phyloP scores from a whole-genome alignment of 1,139 yeast species.

The Suhomyces maxii region DNA sequence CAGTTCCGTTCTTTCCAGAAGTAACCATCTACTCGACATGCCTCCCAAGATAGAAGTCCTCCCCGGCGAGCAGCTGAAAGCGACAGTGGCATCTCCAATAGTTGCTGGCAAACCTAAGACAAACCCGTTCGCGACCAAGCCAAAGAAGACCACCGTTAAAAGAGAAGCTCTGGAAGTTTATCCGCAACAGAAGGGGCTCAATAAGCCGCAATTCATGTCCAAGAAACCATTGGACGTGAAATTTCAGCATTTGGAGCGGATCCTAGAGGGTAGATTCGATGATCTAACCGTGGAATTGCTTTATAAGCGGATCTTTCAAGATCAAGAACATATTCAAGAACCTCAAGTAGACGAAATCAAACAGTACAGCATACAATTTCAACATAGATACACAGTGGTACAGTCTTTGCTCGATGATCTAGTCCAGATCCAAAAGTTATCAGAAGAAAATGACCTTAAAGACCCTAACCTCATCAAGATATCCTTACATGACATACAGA shows the following conservation, averaged over 20 bases:
- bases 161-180: constrained; percentile 39
- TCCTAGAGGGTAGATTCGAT: constrained; percentile 28
- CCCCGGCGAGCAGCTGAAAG: background rate
- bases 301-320: constrained; percentile 1
- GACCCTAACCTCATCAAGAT: constrained; percentile 57
- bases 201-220: constrained; percentile 32
- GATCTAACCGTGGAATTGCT: constrained; percentile 23
- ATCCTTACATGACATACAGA: constrained; percentile 80
- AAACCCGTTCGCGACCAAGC: constrained; percentile 35
- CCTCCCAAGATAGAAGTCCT: constrained; percentile 31
- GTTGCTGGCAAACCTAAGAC: constrained; percentile 10
- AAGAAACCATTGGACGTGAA: constrained; percentile 38
- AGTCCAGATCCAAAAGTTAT: constrained; percentile 23
- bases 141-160: constrained; percentile 32
- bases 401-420: constrained; percentile 32
- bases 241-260: constrained; percentile 31
- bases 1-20: no score
- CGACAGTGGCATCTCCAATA: no score
- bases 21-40: constrained; percentile 9
- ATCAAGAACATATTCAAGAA: background rate
- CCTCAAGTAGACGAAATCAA: background rate
- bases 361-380: background rate
- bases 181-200: constrained; percentile 35
- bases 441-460: constrained; percentile 13
- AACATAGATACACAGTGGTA: constrained; percentile 24